A percentile compares a stretch with the other conserved stretches of the same genome.
phyloP scores from a whole-genome alignment of 345 rosid species.

The Carallia pectinifolia region DNA sequence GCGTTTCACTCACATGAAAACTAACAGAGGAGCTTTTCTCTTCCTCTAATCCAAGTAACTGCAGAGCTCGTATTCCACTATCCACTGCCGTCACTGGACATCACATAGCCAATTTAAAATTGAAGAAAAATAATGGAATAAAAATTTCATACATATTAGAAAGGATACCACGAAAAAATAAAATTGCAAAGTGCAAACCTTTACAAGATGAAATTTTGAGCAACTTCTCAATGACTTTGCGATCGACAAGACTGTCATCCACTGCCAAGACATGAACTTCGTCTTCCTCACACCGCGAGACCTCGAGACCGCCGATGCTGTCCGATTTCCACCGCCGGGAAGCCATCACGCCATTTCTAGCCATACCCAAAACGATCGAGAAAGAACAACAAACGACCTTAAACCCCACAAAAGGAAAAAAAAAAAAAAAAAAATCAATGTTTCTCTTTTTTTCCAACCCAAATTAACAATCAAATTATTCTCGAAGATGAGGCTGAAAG shows the following conservation, averaged over 20 bases:
- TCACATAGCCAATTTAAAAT: too few relatives aligned
- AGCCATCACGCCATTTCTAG: conserved; percentile 43
- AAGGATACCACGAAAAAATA: not conserved
- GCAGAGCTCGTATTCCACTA: conserved; percentile 81
- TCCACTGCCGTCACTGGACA: conserved; percentile 84
- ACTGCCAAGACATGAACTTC: conserved; percentile 90
- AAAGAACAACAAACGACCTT: not conserved
- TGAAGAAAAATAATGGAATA: not conserved
- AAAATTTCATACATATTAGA: not conserved
- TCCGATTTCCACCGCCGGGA: conserved; percentile 46
- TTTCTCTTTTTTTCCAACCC: too few relatives aligned
- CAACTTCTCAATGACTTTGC: conserved; percentile 81
- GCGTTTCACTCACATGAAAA: conserved; percentile 40
- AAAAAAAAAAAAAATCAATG: too few relatives aligned
- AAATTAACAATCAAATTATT: too few relatives aligned
- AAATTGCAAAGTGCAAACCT: conserved; percentile 40
- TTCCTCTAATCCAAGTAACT: conserved; percentile 74
- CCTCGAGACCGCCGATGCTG: conserved; percentile 38
- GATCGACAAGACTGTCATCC: conserved; percentile 84
- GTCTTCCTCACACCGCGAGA: conserved; percentile 28
- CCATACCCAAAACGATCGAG: conserved; percentile 28
- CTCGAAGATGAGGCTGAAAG: not conserved
- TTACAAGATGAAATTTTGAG: conserved; percentile 73
- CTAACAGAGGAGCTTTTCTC: conserved; percentile 40
- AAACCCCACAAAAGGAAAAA: too few relatives aligned